A percentile compares a stretch with the other conserved stretches of the same genome.
These are phyloP conservation scores for Macrophomina tecta DNA, from an alignment of 2,329 filamentous ascomycete species.

Conservation along the genomic window DNA sequence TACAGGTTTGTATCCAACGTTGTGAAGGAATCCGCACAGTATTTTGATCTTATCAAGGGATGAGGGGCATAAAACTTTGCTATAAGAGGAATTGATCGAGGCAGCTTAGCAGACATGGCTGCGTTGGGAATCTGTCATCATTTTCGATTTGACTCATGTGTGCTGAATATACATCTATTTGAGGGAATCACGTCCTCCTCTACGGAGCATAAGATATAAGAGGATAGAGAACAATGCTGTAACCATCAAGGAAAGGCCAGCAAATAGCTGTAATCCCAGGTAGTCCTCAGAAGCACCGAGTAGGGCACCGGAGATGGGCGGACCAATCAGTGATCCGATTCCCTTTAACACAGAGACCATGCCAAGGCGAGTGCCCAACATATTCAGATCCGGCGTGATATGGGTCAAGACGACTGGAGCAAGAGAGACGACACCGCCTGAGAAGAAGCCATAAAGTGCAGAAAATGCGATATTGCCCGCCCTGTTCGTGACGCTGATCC, in stretches of 20 bases:
- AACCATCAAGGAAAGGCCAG: not conserved
- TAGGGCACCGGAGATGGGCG: conserved; percentile 64
- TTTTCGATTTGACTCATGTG: no score
- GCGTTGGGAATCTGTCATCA: no score
- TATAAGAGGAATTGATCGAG: no score
- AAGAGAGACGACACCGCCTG: conserved; percentile 14
- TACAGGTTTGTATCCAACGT: no score
- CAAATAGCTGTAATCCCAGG: not conserved
- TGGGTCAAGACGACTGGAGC: conserved; percentile 2
- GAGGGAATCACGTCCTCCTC: not conserved
- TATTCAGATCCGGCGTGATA: conserved; percentile 30
- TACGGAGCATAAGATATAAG: not conserved
- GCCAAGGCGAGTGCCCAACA: conserved; percentile 58
- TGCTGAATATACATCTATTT: not conserved
- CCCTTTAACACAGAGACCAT: conserved; percentile 60
- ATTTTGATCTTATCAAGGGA: no score
- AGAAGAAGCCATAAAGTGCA: conserved; percentile 15
- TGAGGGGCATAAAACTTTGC: no score
- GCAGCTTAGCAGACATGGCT: no score
- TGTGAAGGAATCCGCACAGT: no score
- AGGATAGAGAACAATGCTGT: not conserved
- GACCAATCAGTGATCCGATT: conserved; percentile 61
- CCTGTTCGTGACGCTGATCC: conserved; percentile 5
- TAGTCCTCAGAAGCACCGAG: conserved; percentile 38
- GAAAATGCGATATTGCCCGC: conserved; percentile 15